Evolutionary conservation across 2,329 filamentous ascomycete species (phyloP).

Genomic region (Claviceps citrina): DNA sequence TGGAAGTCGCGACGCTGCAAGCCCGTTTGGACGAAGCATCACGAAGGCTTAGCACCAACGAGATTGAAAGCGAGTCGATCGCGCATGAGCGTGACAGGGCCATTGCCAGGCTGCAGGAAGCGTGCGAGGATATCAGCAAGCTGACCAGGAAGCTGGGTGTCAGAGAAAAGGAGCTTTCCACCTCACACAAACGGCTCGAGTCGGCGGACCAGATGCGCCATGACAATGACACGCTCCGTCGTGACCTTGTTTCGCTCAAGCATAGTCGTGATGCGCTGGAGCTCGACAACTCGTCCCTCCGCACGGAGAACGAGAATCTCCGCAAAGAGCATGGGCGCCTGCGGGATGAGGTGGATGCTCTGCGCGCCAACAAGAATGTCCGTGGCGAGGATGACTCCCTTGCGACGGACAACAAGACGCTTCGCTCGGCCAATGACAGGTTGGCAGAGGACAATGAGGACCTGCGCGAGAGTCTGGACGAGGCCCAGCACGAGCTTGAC

Average conservation of each 20-base stretch:
- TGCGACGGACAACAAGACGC: constrained; percentile 28
- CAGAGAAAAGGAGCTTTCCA: constrained; percentile 27
- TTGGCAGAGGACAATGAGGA: constrained; percentile 29
- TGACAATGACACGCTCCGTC: constrained; percentile 24
- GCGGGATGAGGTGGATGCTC: constrained; percentile 24
- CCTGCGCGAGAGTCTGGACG: constrained; percentile 26
- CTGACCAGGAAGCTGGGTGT: constrained; percentile 27
- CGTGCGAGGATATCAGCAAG: constrained; percentile 41
- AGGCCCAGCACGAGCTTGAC: constrained; percentile 26
- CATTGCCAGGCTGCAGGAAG: constrained; percentile 44
- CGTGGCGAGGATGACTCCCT: constrained; percentile 26
- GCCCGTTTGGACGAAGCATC: constrained; percentile 46
- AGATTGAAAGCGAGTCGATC: constrained; percentile 47
- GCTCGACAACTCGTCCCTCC: constrained; percentile 26
- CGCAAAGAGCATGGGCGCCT: constrained; percentile 21
- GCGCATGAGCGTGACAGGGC: constrained; percentile 50
- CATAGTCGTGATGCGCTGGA: constrained; percentile 22
- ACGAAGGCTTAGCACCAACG: constrained; percentile 44
- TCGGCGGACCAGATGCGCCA: constrained; percentile 24
- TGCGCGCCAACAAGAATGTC: constrained; percentile 25
- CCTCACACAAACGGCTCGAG: constrained; percentile 26
- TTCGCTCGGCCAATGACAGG: constrained; percentile 25
- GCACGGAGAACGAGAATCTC: constrained; percentile 24
- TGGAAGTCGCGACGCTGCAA: constrained; percentile 44
- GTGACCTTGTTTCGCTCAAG: constrained; percentile 26